Conservation (phyloP, 2,329 filamentous ascomycete species). For the Cladorrhinum sp. region DNA sequence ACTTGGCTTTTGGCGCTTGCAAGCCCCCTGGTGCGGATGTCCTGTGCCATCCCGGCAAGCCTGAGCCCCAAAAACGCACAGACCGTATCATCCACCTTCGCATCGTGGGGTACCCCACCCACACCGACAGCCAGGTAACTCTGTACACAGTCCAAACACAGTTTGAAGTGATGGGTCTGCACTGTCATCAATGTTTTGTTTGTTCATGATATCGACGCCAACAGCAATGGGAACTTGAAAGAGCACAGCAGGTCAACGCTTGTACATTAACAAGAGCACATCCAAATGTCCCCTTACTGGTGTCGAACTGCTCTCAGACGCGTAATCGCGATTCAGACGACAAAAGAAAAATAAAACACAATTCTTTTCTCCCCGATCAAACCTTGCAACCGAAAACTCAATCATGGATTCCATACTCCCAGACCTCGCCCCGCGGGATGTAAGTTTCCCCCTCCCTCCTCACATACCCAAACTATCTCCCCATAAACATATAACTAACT, state of each 20-base stretch:
- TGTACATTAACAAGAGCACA: neutral
- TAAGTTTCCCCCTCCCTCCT: conserved; percentile 40
- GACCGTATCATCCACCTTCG: conserved; percentile 16
- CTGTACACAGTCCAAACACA: conserved; percentile 14
- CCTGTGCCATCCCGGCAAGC: conserved; percentile 1
- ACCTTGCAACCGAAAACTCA: neutral
- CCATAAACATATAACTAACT: neutral
- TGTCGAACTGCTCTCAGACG: neutral
- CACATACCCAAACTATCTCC: conserved; percentile 5
- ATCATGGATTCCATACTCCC: conserved; percentile 63
- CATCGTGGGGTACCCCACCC: conserved; percentile 24
- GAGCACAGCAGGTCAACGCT: neutral
- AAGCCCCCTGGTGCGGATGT: neutral
- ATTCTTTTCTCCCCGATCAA: neutral
- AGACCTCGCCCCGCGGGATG: conserved; percentile 67
- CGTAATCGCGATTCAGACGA: neutral
- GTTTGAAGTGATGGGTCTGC: neutral
- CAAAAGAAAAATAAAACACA: neutral
- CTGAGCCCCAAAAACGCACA: conserved; percentile 13
- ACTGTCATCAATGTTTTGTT: conserved; percentile 7
- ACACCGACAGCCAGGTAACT: conserved; percentile 1
- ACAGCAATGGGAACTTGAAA: neutral
- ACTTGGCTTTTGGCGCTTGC: neutral
- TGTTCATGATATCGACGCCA: neutral
- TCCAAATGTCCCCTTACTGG: neutral